Evolutionary conservation across 2,329 filamentous ascomycete species (phyloP).

Genomic region (Alternaria viburni): DNA sequence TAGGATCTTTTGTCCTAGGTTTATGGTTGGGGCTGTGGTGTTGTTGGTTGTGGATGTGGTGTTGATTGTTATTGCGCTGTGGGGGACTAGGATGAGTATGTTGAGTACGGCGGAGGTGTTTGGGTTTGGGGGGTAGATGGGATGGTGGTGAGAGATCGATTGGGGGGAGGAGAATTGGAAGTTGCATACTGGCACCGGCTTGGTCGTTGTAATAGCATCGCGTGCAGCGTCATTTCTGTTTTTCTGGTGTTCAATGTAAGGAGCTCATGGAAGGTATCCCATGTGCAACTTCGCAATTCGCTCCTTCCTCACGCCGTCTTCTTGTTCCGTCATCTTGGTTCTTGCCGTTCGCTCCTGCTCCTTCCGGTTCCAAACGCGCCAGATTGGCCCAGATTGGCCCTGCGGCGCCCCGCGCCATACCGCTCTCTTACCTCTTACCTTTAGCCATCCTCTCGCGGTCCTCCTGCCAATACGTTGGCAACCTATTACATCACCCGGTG

Average conservation of each 20-base stretch:
- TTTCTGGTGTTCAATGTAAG: neutral
- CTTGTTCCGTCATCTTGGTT: fast-evolving
- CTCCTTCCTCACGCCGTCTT: neutral
- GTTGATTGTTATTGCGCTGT: conserved; percentile 71
- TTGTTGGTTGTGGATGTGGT: conserved; percentile 80
- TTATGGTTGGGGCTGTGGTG: conserved; percentile 78
- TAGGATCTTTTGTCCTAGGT: conserved; percentile 88
- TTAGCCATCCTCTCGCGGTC: neutral
- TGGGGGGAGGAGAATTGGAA: no score
- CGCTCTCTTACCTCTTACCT: neutral
- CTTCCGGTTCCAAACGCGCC: neutral
- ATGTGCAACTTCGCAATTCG: neutral
- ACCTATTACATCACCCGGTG: neutral
- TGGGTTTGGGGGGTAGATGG: conserved; percentile 72
- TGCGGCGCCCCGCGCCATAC: fast-evolving
- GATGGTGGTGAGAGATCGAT: conserved; percentile 74
- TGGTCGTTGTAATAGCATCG: neutral
- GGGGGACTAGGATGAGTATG: conserved; percentile 77
- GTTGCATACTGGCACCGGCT: no score
- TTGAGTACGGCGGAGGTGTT: conserved; percentile 85
- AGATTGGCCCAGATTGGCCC: neutral
- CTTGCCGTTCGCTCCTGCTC: neutral
- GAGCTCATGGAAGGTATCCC: no score
- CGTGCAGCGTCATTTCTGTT: neutral
- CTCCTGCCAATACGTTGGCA: neutral